Evolutionary conservation across 306 rosid genomes (phyloP).

Genomic region (Cicer chorassanicum): DNA sequence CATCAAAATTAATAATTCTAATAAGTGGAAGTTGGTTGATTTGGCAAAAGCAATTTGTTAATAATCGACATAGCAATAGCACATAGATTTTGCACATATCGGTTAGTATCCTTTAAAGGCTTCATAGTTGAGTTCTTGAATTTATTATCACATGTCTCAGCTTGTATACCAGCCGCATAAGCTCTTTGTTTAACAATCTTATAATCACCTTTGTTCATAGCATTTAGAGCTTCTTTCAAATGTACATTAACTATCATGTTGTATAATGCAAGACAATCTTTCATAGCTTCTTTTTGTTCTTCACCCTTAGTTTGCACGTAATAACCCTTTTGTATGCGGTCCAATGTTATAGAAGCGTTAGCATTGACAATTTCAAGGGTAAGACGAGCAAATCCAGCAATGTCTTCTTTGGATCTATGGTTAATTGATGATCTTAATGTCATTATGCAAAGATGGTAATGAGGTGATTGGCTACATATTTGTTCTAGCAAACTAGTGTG

Average conservation of each 20-base stretch:
- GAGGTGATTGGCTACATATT: constrained; percentile 45
- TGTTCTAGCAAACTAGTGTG: constrained; percentile 41
- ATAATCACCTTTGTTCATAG: constrained; percentile 7
- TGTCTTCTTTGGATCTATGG: constrained; percentile 42
- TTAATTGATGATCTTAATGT: constrained; percentile 42
- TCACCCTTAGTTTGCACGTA: background rate
- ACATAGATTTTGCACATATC: constrained; percentile 39
- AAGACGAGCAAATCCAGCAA: constrained; percentile 42
- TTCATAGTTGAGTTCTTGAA: background rate
- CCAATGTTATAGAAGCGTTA: background rate
- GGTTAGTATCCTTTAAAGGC: constrained; percentile 33
- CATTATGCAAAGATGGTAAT: constrained; percentile 37
- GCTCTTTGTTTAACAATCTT: constrained; percentile 24
- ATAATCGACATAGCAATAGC: constrained; percentile 29
- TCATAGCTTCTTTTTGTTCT: background rate
- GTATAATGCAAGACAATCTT: constrained; percentile 22
- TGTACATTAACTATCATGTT: constrained; percentile 27
- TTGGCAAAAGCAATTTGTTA: constrained; percentile 18
- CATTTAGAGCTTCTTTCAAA: constrained; percentile 32
- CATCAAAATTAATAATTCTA: background rate
- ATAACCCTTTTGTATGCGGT: background rate
- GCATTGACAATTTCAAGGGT: constrained; percentile 34
- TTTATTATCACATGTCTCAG: constrained; percentile 15
- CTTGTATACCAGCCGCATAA: constrained; percentile 19
- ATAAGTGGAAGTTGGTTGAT: background rate